Conservation (phyloP, 2,329 filamentous ascomycete species). For the Tolypocladium ovalisporum region DNA sequence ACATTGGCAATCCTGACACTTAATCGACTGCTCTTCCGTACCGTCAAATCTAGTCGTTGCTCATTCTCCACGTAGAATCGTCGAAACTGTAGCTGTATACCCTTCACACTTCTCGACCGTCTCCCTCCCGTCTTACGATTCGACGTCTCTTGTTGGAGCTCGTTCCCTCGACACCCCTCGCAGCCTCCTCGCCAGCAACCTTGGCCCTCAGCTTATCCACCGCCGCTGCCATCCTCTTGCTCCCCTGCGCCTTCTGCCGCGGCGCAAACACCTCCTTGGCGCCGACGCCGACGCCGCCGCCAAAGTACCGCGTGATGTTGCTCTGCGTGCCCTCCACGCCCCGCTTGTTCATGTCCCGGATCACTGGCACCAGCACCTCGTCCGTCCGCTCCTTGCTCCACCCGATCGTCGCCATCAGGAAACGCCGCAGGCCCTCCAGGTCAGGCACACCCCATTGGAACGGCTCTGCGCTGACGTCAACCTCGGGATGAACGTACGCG, state of each 20-base stretch:
- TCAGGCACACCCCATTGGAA: slow-evolving; percentile 98
- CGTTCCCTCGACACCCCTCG: neutral
- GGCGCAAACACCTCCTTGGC: slow-evolving; percentile 59
- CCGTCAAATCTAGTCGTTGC: neutral
- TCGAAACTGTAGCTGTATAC: slow-evolving; percentile 3
- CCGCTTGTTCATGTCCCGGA: slow-evolving; percentile 85
- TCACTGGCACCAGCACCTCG: slow-evolving; percentile 90
- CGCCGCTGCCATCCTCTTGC: slow-evolving; percentile 65
- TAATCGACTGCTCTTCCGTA: too few relatives aligned
- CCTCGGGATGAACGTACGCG: slow-evolving; percentile 79
- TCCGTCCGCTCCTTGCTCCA: slow-evolving; percentile 90
- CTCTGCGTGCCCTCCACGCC: slow-evolving; percentile 85
- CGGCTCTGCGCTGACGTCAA: slow-evolving; percentile 63
- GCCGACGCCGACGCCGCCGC: slow-evolving; percentile 60
- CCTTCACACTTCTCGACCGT: slow-evolving; percentile 7
- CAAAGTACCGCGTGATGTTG: slow-evolving; percentile 92
- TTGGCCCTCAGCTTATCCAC: slow-evolving; percentile 51
- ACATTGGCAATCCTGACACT: neutral
- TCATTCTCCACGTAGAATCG: too few relatives aligned
- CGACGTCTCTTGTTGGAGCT: slow-evolving; percentile 11
- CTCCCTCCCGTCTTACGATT: slow-evolving; percentile 7
- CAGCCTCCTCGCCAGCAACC: slow-evolving; percentile 6
- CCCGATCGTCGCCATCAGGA: slow-evolving; percentile 84
- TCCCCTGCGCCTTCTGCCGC: slow-evolving; percentile 52
- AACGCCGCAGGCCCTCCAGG: slow-evolving; percentile 70